Conservation (phyloP, 148 eudicot species). For the Polygonum aviculare region DNA sequence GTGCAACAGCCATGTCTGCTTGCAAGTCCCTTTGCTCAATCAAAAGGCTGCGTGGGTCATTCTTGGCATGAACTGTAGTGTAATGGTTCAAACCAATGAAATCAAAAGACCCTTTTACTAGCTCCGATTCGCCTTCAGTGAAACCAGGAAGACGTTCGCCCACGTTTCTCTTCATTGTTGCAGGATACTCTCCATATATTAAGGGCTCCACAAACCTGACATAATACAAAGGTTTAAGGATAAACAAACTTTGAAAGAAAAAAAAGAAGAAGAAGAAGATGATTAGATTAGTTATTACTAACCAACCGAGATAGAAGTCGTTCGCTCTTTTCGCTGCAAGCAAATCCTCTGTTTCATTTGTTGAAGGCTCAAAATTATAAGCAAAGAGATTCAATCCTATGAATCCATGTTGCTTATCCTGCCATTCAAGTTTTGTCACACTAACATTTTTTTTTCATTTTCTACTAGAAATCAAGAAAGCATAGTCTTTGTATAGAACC, state of each 20-base stretch:
- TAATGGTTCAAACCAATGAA: slow-evolving; percentile 63
- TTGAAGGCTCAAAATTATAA: slow-evolving; percentile 22
- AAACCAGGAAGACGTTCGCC: slow-evolving; percentile 43
- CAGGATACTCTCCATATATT: slow-evolving; percentile 51
- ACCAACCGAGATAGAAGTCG: slow-evolving; percentile 53
- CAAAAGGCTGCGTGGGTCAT: slow-evolving; percentile 24
- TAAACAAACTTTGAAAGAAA: neutral
- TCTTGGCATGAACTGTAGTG: slow-evolving; percentile 13
- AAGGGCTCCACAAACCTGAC: slow-evolving; percentile 50
- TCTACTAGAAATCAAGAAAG: too few relatives aligned
- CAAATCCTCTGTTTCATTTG: slow-evolving; percentile 34
- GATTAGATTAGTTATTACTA: slow-evolving; percentile 10
- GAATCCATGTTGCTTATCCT: slow-evolving; percentile 48
- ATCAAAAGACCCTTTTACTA: slow-evolving; percentile 48
- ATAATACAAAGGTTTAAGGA: slow-evolving; percentile 7
- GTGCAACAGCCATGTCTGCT: slow-evolving; percentile 32
- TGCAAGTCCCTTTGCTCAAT: slow-evolving; percentile 24
- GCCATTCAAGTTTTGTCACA: too few relatives aligned
- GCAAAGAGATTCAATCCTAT: slow-evolving; percentile 42
- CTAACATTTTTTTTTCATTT: neutral
- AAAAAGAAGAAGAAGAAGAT: neutral
- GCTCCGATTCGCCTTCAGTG: slow-evolving; percentile 29
- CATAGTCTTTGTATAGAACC: slow-evolving; percentile 21
- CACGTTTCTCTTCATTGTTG: slow-evolving; percentile 27
- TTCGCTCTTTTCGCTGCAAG: slow-evolving; percentile 37